Evolutionary conservation across 495 filamentous ascomycete species (phyloP).

Genomic region (Lineolata rhizophorae): DNA sequence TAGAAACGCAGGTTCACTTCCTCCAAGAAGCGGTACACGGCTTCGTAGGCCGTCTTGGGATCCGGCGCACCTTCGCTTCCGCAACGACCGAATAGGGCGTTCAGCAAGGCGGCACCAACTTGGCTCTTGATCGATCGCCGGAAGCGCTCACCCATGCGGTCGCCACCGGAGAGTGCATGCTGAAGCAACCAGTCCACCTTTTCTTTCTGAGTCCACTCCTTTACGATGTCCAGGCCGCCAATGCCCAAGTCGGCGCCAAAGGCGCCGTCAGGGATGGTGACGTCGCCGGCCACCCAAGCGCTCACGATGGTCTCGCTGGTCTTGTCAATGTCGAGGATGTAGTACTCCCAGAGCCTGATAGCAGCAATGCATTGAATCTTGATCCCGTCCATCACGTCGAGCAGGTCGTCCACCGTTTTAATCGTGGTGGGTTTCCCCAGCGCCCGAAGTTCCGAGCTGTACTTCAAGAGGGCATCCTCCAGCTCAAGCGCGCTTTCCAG

Average conservation of each 20-base stretch:
- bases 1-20: constrained; percentile 76
- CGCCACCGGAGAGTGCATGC: constrained; percentile 42
- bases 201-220: constrained; percentile 30
- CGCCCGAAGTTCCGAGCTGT: constrained; percentile 40
- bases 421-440: constrained; percentile 56
- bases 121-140: constrained; percentile 42
- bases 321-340: constrained; percentile 58
- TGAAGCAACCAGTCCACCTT: constrained; percentile 38
- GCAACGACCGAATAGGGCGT: constrained; percentile 38
- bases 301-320: constrained; percentile 44
- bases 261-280: constrained; percentile 23
- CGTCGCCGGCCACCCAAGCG: constrained; percentile 41
- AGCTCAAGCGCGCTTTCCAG: constrained; percentile 71
- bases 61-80: constrained; percentile 12
- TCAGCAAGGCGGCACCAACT: constrained; percentile 45
- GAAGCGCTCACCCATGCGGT: constrained; percentile 59
- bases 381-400: constrained; percentile 62
- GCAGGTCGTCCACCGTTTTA: constrained; percentile 47
- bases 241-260: constrained; percentile 19
- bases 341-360: constrained; percentile 82
- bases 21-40: constrained; percentile 36
- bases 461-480: constrained; percentile 64
- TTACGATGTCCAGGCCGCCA: constrained; percentile 31
- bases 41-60: constrained; percentile 13
- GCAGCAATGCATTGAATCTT: constrained; percentile 57